Conservation (phyloP, 1,284 basidiomycete genomes). For the Ustilago tritici region DNA sequence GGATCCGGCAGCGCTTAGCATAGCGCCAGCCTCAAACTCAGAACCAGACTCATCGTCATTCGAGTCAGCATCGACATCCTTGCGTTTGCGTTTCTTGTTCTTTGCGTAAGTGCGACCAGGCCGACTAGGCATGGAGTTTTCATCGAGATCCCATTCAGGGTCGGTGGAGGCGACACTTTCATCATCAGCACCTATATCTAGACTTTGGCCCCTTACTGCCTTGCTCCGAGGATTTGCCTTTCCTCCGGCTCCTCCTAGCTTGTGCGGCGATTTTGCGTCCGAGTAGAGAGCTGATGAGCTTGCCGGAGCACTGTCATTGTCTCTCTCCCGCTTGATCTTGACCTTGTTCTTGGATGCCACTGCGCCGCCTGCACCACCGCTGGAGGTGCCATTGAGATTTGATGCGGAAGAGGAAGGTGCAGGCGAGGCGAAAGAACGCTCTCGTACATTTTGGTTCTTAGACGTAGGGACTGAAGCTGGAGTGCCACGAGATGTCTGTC, state of each 20-base stretch:
- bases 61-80: conserved; percentile 41
- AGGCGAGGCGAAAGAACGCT: conserved; percentile 44
- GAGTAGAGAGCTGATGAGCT: conserved; percentile 32
- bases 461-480: conserved; percentile 9
- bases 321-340: conserved; percentile 52
- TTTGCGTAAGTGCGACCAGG: conserved; percentile 54
- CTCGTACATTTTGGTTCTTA: conserved; percentile 37
- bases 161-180: conserved; percentile 52
- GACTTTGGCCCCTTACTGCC: conserved; percentile 29
- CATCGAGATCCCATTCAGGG: conserved; percentile 57
- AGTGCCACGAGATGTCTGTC: conserved; percentile 21
- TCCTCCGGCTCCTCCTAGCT: conserved; percentile 20
- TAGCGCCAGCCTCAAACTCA: conserved; percentile 46
- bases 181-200: conserved; percentile 38
- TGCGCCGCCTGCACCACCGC: conserved; percentile 9
- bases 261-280: conserved; percentile 27
- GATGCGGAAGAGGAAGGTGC: conserved; percentile 24
- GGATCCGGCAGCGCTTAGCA: conserved; percentile 28
- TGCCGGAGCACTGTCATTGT: conserved; percentile 39
- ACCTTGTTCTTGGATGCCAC: conserved; percentile 32
- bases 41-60: conserved; percentile 51
- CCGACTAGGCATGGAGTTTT: conserved; percentile 55
- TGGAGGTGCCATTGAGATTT: conserved; percentile 22
- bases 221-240: conserved; percentile 44
- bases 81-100: conserved; percentile 54